Evolutionary conservation across 2,329 filamentous ascomycete species (phyloP), one percentile per base, ranked within the genome.

Genomic region (Talaromyces sp.): DNA sequence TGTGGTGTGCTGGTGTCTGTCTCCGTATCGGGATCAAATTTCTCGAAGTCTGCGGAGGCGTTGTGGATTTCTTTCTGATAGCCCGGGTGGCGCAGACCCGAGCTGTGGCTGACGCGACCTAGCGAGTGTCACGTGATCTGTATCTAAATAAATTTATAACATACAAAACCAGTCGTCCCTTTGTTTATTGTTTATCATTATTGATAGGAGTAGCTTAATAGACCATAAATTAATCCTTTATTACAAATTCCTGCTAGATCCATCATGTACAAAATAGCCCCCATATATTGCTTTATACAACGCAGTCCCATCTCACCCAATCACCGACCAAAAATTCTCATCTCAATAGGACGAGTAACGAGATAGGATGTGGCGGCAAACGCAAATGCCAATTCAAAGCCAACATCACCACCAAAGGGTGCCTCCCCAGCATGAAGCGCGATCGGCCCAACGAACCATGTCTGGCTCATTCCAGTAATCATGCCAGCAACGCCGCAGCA

Each of bases 381-480:
- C 0, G 76, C 79, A 69, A 90, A 89, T 0, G 80, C 87, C 54
- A 89, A 70, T 70, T 89, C 87, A 64, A 90, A 85, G 3, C 84
- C 85, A 48, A 87, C 73, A 72, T 87, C 85, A 27, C 83, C 85
- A 50, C 77, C 77, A 61, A 61, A 75, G 1, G 67, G 67, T 4
- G 77, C 72, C 31, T 73, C 71, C 46, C 85, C 81, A 58, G 86
- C 85, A 31, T 83, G 75, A 61, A 80, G 77, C 0, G 86, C 87
- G 63, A 91, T 85, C 0, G 87, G 88, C 0, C 88, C 88, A 0
- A 83, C 82, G 65, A 79, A 88, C 87, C 88, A 91, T 0, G 78
- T 72, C 72, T 91, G 88, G 19, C 82, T 82, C 86, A 91, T 91
- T 6, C 88, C 88, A 8, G 84, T 77, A 2, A 89, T 80, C 67